Evolutionary conservation across 306 rosid species (phyloP), one percentile per base, ranked within the genome.

Genomic region (Rubus parviflorus): DNA sequence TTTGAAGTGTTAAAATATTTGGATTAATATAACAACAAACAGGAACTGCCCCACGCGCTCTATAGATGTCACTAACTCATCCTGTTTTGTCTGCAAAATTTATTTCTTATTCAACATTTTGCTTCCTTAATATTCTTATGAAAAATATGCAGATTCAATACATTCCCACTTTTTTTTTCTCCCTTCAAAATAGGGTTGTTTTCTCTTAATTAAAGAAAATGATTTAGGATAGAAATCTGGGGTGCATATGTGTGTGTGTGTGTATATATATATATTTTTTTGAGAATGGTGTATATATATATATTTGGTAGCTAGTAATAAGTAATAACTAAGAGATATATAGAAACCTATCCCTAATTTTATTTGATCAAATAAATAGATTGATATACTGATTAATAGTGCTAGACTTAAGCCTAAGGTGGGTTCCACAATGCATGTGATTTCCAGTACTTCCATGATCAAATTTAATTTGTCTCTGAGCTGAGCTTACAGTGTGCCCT

Each of bases 361-460:
- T 1, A 64, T 64, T 38, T 38, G 7, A 64, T 37, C 15, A 17
- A 38, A 64, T 64, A 64, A 7, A 40, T 1, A 64, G 70, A 64
- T 64, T 63, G 45, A 4, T 42, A 63, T 54, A 6, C 41, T 16
- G 43, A 58, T 23, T 61, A 45, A 38, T 38, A 15, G 12, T 46
- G n/a, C n/a, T 60, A 41, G 30, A 6, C 51, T 37, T 30, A 30
- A 12, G 19, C 20, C 11, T 74, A 23, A 46, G 23, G 60, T 46
- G 70, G 58, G 70, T 46, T 78, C 86, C 91, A 85, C 86, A 70
- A 72, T 83, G 83, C 89, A 80, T 81, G 90, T 88, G 90, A 85
- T 85, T 73, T 82, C 89, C 88, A 75, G 81, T 58, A 10, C 66
- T 81, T 87, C 77, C 82, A 75, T 82, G 83, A 87, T 82, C 86